A percentile compares a stretch with the other conserved stretches of the same genome.
Conservation (phyloP, 2,329 filamentous ascomycete species). For the Fusarium tanahbumbuense region DNA sequence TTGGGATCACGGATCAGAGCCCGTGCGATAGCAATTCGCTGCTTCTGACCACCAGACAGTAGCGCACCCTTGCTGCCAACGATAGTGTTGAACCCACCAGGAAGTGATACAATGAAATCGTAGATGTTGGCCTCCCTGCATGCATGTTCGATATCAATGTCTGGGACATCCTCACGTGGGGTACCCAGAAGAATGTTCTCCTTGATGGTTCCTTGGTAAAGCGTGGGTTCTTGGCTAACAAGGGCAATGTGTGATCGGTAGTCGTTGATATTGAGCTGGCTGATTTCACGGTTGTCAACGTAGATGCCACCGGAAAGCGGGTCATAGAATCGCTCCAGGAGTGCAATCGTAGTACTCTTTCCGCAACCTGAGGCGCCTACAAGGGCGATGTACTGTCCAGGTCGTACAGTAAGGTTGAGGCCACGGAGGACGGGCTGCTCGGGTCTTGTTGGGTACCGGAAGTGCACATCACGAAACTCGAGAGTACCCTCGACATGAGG, state of each 20-base stretch:
- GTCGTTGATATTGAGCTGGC: conserved; percentile 82
- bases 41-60: conserved; percentile 91
- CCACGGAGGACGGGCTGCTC: conserved; percentile 93
- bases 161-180: conserved; percentile 72
- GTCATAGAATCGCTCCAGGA: conserved; percentile 95
- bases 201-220: conserved; percentile 91
- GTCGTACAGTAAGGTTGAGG: conserved; percentile 77
- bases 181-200: conserved; percentile 91
- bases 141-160: conserved; percentile 79
- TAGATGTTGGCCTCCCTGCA: conserved; percentile 94
- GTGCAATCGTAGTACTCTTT: conserved; percentile 91
- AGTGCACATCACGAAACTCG: conserved; percentile 93
- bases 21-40: conserved; percentile 92
- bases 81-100: conserved; percentile 85
- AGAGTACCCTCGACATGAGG: conserved; percentile 77
- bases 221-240: conserved; percentile 92
- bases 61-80: conserved; percentile 89
- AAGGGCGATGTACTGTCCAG: conserved; percentile 86
- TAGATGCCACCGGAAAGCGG: conserved; percentile 82
- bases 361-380: conserved; percentile 96
- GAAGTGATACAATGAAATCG: conserved; percentile 88
- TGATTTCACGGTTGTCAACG: conserved; percentile 86
- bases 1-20: conserved; percentile 92
- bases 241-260: conserved; percentile 88
- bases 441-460: conserved; percentile 90